Conservation (phyloP, 345 rosid species). For the Linum tenue region DNA sequence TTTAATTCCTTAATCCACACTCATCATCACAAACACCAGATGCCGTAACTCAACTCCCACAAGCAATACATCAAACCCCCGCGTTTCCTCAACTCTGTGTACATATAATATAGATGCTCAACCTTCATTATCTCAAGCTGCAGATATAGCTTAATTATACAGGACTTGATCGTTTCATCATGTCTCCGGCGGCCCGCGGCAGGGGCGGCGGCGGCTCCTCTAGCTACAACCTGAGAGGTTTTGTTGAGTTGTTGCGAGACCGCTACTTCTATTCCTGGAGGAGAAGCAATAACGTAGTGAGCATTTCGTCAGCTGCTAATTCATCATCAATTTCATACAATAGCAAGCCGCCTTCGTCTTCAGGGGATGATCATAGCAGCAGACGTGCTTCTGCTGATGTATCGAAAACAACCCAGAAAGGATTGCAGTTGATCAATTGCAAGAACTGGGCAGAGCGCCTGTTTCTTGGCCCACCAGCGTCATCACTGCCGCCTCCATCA, state of each 20-base stretch:
- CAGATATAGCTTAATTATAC: background rate
- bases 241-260: background rate
- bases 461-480: background rate
- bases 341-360: background rate
- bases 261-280: background rate
- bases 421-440: slow-evolving; percentile 11
- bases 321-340: background rate
- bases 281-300: background rate
- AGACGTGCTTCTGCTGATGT: too few species aligned
- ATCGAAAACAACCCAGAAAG: slow-evolving; percentile 11
- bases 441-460: background rate
- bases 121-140: background rate
- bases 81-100: too few species aligned
- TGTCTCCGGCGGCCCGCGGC: background rate
- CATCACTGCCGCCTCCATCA: background rate
- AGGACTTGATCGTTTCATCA: background rate
- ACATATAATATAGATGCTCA: too few species aligned
- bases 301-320: background rate
- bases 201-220: background rate
- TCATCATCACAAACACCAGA: too few species aligned
- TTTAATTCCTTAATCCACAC: too few species aligned
- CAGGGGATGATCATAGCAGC: background rate
- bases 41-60: background rate
- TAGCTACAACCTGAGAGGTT: slow-evolving; percentile 5
- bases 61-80: background rate